These are phyloP conservation scores for Pseudogymnoascus sp. DNA, from an alignment of 2,329 filamentous ascomycete species.

Conservation along the genomic window DNA sequence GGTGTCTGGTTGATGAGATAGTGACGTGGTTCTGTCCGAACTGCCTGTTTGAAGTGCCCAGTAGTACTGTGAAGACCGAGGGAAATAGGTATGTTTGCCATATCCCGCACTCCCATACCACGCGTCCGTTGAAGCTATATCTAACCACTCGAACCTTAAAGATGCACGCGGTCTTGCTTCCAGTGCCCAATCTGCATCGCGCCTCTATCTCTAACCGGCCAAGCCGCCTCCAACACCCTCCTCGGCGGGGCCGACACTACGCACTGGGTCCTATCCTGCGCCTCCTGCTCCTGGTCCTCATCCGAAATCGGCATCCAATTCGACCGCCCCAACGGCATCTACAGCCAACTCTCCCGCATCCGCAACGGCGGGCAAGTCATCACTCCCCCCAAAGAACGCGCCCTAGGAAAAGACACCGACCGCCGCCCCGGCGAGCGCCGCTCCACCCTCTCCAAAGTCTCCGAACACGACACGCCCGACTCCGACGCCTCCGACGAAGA, in stretches of 20 bases:
- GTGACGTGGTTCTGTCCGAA: constrained; percentile 92
- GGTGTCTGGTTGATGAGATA: constrained; percentile 88
- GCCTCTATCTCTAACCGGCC: constrained; percentile 63
- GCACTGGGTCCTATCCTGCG: constrained; percentile 74
- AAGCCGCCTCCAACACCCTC: constrained; percentile 35
- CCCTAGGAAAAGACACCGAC: background rate
- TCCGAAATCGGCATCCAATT: constrained; percentile 85
- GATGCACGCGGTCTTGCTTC: constrained; percentile 90
- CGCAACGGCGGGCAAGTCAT: constrained; percentile 50
- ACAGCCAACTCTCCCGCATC: constrained; percentile 66
- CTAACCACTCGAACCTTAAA: constrained; percentile 27
- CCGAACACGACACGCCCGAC: constrained; percentile 15
- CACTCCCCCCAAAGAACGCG: constrained; percentile 37
- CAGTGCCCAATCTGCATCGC: constrained; percentile 86
- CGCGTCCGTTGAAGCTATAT: background rate
- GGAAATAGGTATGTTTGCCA: constrained; percentile 64
- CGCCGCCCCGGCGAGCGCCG: background rate
- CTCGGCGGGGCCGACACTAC: constrained; percentile 26
- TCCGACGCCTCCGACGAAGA: constrained; percentile 22
- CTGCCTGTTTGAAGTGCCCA: constrained; percentile 92
- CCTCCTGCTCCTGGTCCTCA: constrained; percentile 89
- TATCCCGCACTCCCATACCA: background rate
- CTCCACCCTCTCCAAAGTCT: background rate
- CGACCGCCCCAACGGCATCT: constrained; percentile 79
- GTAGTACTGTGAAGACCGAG: constrained; percentile 83